phyloP scores from a whole-genome alignment of 352 stramenopile genomes.

The Globisporangium nodosum region DNA sequence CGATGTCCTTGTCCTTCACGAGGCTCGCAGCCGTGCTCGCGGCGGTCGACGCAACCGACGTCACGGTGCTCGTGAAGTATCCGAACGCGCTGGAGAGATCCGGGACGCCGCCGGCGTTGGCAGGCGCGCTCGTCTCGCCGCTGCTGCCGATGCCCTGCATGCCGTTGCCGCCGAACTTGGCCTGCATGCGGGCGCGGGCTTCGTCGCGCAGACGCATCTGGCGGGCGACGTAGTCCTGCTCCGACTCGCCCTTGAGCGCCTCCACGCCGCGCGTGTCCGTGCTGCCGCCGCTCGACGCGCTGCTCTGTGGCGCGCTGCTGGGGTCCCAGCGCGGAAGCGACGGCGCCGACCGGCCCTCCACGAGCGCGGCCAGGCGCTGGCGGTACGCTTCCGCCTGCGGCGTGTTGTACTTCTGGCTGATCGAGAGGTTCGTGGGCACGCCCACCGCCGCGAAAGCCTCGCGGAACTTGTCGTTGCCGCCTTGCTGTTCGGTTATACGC shows the following conservation, averaged over 20 bases:
- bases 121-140: conserved; percentile 47
- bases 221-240: conserved; percentile 69
- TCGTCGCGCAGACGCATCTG: conserved; percentile 74
- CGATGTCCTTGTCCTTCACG: conserved; percentile 72
- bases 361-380: conserved; percentile 47
- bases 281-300: conserved; percentile 18
- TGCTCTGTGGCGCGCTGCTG: conserved; percentile 23
- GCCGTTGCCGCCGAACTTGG: conserved; percentile 69
- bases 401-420: conserved; percentile 83
- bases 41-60: conserved; percentile 30
- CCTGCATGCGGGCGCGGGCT: conserved; percentile 69
- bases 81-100: conserved; percentile 70
- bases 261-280: conserved; percentile 68
- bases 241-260: conserved; percentile 74
- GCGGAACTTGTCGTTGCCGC: conserved; percentile 72
- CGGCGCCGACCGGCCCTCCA: conserved; percentile 41
- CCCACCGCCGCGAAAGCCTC: conserved; percentile 51
- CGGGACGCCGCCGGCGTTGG: conserved; percentile 27
- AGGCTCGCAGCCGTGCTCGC: conserved; percentile 59
- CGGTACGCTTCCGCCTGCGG: conserved; percentile 75
- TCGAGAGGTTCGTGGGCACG: conserved; percentile 68
- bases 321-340: conserved; percentile 68
- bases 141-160: conserved; percentile 78
- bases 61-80: conserved; percentile 69
- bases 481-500: conserved; percentile 21